phyloP scores from a whole-genome alignment of 148 eudicot species.

The Nyssa sinensis region DNA sequence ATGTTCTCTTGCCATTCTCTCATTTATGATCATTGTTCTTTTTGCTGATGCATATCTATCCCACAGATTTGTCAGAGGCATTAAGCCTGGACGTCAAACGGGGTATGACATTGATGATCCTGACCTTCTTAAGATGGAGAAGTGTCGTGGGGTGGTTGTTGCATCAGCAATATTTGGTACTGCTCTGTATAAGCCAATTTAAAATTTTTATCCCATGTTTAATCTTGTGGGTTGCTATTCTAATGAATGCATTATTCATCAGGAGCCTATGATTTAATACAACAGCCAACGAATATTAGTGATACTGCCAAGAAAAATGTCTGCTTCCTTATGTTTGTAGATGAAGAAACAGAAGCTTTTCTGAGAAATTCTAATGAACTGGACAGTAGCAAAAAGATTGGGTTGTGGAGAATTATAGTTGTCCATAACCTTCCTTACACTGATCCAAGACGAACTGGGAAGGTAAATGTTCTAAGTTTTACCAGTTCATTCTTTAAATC shows the following conservation, averaged over 20 bases:
- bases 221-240: constrained; percentile 15
- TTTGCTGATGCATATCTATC: not conserved
- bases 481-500: not conserved
- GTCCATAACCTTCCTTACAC: constrained; percentile 81
- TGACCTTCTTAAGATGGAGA: constrained; percentile 82
- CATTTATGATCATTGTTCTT: constrained; percentile 9
- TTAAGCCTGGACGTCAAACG: constrained; percentile 74
- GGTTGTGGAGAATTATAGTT: constrained; percentile 83
- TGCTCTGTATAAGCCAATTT: not conserved
- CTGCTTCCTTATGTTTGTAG: constrained; percentile 94
- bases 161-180: constrained; percentile 96
- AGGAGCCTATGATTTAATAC: constrained; percentile 90
- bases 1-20: not conserved
- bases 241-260: constrained; percentile 16
- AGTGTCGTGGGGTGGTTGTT: constrained; percentile 77
- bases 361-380: constrained; percentile 63
- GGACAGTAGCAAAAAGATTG: constrained; percentile 56
- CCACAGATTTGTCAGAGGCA: constrained; percentile 77
- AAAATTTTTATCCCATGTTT: not conserved
- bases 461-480: constrained; percentile 45
- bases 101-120: constrained; percentile 89
- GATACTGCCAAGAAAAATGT: constrained; percentile 68
- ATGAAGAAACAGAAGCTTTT: constrained; percentile 76
- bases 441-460: constrained; percentile 93
- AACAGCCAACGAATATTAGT: constrained; percentile 84